A percentile compares a stretch with the other conserved stretches of the same genome.
Conservation (phyloP, 495 filamentous ascomycete species). For the Aspergillus sparsus region DNA sequence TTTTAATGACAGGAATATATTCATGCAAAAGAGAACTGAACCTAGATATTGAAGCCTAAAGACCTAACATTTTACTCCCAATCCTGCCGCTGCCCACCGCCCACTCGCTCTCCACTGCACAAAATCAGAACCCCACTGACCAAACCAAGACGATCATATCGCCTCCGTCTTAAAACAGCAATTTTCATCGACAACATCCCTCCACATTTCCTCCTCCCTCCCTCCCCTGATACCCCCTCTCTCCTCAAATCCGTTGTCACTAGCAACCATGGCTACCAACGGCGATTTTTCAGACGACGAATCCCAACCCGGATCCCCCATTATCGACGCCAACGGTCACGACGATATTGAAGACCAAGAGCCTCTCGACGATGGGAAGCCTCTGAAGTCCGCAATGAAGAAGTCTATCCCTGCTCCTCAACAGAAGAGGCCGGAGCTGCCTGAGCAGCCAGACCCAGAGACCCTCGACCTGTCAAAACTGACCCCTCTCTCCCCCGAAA, state of each 20-base stretch:
- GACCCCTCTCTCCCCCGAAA: constrained; percentile 87
- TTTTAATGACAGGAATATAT: background rate
- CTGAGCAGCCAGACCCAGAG: constrained; percentile 86
- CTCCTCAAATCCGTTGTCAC: constrained; percentile 17
- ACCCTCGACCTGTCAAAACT: constrained; percentile 76
- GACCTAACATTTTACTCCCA: constrained; percentile 15
- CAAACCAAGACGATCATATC: constrained; percentile 39
- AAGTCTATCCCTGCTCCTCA: constrained; percentile 52
- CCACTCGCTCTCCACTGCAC: constrained; percentile 50
- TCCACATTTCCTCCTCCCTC: constrained; percentile 18
- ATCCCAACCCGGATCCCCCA: constrained; percentile 59
- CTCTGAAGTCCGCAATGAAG: constrained; percentile 68
- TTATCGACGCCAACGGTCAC: constrained; percentile 55
- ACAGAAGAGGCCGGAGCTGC: constrained; percentile 62
- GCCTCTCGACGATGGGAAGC: constrained; percentile 53
- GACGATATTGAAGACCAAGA: constrained; percentile 56
- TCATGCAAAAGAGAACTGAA: background rate
- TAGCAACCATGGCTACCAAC: constrained; percentile 63
- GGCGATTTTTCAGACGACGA: constrained; percentile 64
- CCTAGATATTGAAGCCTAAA: background rate
- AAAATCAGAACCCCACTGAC: constrained; percentile 35
- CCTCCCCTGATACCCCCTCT: constrained; percentile 20
- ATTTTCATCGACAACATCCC: constrained; percentile 38
- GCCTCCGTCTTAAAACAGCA: constrained; percentile 38
- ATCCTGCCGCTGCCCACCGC: constrained; percentile 35